Conservation (phyloP, 768 basidiomycete species). For the Boletellus ananiceps region DNA sequence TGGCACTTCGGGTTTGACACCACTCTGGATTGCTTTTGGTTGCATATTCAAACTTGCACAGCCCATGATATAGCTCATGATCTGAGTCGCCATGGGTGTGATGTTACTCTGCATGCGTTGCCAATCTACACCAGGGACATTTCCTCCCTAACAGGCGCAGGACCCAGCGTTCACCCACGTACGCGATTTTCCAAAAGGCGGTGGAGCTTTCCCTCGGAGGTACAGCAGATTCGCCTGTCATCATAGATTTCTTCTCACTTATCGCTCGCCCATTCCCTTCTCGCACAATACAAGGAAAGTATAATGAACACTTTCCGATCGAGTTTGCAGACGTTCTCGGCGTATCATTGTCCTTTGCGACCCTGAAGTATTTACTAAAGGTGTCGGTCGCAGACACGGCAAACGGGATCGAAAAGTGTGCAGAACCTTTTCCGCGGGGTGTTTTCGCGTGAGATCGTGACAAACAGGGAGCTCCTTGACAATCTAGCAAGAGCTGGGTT, state of each 20-base stretch:
- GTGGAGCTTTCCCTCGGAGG: slow-evolving; percentile 11
- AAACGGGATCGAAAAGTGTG: slow-evolving; percentile 23
- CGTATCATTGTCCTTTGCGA: slow-evolving; percentile 20
- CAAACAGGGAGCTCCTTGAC: slow-evolving; percentile 35
- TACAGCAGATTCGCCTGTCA: not conserved
- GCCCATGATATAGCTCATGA: slow-evolving; percentile 39
- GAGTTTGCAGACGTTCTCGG: slow-evolving; percentile 25
- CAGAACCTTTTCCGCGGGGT: not conserved
- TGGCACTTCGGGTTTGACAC: slow-evolving; percentile 47
- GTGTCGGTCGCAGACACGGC: slow-evolving; percentile 1
- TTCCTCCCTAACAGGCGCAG: slow-evolving; percentile 26
- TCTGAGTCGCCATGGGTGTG: slow-evolving; percentile 25
- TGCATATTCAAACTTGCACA: slow-evolving; percentile 4
- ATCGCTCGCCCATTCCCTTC: too few species aligned
- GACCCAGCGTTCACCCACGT: slow-evolving; percentile 30
- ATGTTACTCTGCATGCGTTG: slow-evolving; percentile 23
- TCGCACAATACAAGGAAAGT: slow-evolving; percentile 13
- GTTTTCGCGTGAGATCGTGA: not conserved
- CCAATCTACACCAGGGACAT: slow-evolving; percentile 11
- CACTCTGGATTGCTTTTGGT: slow-evolving; percentile 1
- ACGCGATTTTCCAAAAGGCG: slow-evolving; percentile 19
- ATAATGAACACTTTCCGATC: slow-evolving; percentile 24
- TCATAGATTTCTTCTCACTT: not conserved
- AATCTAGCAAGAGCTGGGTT: slow-evolving; percentile 36
- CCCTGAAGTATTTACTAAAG: slow-evolving; percentile 12